Evolutionary conservation across 208 protist species (phyloP), one percentile per base, ranked within the genome.

Genomic region (Naegleria fowleri): DNA sequence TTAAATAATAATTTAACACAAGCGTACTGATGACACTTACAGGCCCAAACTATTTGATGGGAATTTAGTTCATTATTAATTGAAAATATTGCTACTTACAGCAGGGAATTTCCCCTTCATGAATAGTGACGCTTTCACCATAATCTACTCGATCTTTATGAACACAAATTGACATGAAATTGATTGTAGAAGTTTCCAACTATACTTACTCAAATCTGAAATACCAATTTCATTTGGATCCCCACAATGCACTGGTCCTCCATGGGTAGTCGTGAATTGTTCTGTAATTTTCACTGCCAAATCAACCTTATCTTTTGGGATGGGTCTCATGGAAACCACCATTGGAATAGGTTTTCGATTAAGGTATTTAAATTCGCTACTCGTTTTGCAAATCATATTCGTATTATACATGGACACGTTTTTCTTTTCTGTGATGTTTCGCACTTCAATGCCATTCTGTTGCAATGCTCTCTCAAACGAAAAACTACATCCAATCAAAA

Each of bases 401-500:
- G 90, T 91, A 0, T 89, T 89, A 48, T 85, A 91, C 90, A 91
- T 91, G 67, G 75, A 41, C 9, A 91, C 90, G 48, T 91, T 91
- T 40, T 39, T 75, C 0, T 84, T 41, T 25, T 91, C 38, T 48
- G 19, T 51, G 16, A 91, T 84, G 25, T 91, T 91, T 85, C 79
- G 6, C 2, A 91, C 43, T 43, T 25, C 19, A 40, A 91, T 84
- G 29, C 90, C 90, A 67, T 33, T 13, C 9, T 15, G 9, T 51
- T 52, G 19, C 4, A 91, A 25, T 43, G 75, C 75, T 29, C 38
- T 67, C 11, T 91, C 90, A 84, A 91, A 91, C 2, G 90, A 85
- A 36, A 91, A 91, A 40, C 75, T 88, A 43, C 90, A 91, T 22
- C 90, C 90, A 84, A 91, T 76, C 9, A 52, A 89, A 85, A 85